phyloP scores from a whole-genome alignment of 1,139 yeast genomes.

The Saccharomyces hybrid region DNA sequence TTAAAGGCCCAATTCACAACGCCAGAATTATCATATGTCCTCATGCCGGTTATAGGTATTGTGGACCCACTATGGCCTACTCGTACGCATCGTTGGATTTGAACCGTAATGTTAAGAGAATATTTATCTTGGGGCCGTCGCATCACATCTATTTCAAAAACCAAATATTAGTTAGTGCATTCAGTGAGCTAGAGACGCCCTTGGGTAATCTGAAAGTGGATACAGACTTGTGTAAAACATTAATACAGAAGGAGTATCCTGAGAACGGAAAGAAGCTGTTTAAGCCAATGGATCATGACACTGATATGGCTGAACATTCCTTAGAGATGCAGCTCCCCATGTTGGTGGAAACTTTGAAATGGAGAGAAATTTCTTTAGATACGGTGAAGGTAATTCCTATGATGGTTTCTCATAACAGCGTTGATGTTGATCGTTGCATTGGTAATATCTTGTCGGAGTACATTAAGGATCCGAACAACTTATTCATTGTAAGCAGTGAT shows the following conservation, averaged over 20 bases:
- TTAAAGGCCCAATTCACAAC: constrained; percentile 34
- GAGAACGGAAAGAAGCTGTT: constrained; percentile 34
- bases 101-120: constrained; percentile 38
- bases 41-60: constrained; percentile 88
- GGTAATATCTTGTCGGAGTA: constrained; percentile 48
- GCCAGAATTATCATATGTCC: constrained; percentile 59
- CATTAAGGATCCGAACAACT: constrained; percentile 44
- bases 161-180: constrained; percentile 50
- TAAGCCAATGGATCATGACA: constrained; percentile 46
- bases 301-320: constrained; percentile 84
- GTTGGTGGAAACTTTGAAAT: constrained; percentile 42
- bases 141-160: constrained; percentile 78
- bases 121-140: constrained; percentile 85
- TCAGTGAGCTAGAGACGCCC: constrained; percentile 64
- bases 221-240: constrained; percentile 25
- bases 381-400: constrained; percentile 65
- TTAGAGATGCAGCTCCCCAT: constrained; percentile 89
- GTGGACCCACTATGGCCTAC: constrained; percentile 72
- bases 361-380: constrained; percentile 35
- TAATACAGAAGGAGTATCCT: constrained; percentile 24
- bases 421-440: constrained; percentile 38
- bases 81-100: constrained; percentile 66
- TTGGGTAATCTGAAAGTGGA: constrained; percentile 70
- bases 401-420: constrained; percentile 59
- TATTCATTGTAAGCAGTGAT: constrained; percentile 75